Base-by-base conservation (phyloP, 331 rosid species). In the Pyracantha coccinea region DNA sequence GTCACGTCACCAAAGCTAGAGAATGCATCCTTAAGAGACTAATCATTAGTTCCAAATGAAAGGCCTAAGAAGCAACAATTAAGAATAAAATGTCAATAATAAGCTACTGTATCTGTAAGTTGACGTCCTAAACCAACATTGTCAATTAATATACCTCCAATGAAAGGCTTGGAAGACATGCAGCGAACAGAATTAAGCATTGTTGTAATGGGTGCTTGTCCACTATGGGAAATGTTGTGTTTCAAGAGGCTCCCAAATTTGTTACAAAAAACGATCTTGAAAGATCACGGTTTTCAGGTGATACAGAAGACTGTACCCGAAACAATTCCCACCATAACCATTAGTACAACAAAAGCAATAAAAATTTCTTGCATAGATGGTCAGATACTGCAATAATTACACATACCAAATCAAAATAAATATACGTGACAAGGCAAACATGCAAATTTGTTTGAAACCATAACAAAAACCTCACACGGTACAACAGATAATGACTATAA, bases 81-180 rank as follows among this genome's bases (percentile, higher is more conserved):
- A 5, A 32, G 21, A 44, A 38, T 32, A n/a, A 35, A 68, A 20
- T 17, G 19, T 29, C 29, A 66, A 16, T 12, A 17, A 71, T 16
- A 66, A 29, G 38, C 35, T 10, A 11, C n/a, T 44, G 14, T 11
- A 13, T 57, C 21, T 44, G 44, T 29, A 77, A 41, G 32, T 11
- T 17, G 29, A 7, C 29, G 6, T 53, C 9, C 2, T 29, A 62
- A 21, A 79, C 33, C 52, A 21, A 45, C 21, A 68, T 24, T 24
- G 6, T 15, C 24, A 15, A 45, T 58, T 25, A 32, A 52, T 65
- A 24, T 79, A 89, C 97, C 93, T 79, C 97, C 97, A 19, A 92
- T 1, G 27, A 89, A 92, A 71, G 89, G 97, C 92, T 86, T 92
- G 81, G 82, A 75, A 8, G 92, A 89, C 96, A 92, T 88, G 88